Base-by-base conservation (phyloP, 352 stramenopile species). In the Phytophthora hybrid region DNA sequence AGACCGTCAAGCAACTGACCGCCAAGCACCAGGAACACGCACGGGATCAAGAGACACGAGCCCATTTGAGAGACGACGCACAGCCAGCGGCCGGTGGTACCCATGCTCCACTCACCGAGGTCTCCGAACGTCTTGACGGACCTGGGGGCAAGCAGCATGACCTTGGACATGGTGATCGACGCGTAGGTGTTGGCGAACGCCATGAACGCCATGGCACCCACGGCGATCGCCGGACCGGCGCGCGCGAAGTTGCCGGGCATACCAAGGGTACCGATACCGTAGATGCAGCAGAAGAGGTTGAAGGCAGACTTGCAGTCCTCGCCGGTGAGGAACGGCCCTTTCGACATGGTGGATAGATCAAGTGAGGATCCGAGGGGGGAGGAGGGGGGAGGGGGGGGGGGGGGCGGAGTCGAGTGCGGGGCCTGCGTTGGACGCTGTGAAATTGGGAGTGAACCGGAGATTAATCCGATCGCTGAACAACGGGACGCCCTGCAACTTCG, bases 201-300 rank as follows among this genome's bases (percentile, higher is more conserved):
- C 85, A 92, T 92, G 74, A 92, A 90, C 2, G 83, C 51, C 63
- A 89, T 80, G 23, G 79, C 84, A 23, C 87, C 65, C 16, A 76
- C 66, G n/a, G 82, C 84, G 47, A 88, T 80, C 21, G 60, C 53
- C 6, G 83, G 83, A 7, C 83, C 83, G n/a, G 85, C 82, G 7
- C 85, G 85, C 2, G 85, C 80, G 63, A 89, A 93, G 70, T 93
- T 93, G 32, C 75, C 83, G 0, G 86, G 84, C 81, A 93, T 90
- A 54, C 86, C 84, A 34, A 93, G 82, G 32, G 86, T 91, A 16
- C 86, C 86, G 37, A 93, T 85, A 52, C 85, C 85, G 71, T 85
- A 92, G 59, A 92, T 84, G 14, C 77, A 82, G 66, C 85, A 92
- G 69, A 87, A 87, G 71, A 91, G 79, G 66, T 87, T 89, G 76